These are phyloP conservation scores for Amyloporia xantha DNA, from an alignment of 768 basidiomycete genomes.

Conservation along the genomic window DNA sequence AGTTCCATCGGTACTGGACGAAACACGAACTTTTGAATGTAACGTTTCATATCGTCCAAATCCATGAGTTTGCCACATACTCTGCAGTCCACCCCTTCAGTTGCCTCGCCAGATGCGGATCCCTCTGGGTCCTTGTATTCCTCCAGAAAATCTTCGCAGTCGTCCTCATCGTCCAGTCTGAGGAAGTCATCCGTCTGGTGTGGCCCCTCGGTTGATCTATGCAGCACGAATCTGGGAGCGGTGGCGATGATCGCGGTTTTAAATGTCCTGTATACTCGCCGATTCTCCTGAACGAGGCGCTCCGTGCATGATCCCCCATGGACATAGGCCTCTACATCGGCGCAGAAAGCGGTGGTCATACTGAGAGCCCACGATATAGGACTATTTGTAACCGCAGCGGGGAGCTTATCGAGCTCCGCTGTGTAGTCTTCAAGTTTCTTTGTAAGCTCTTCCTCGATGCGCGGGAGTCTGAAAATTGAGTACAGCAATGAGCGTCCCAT, in stretches of 20 bases:
- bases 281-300: conserved; percentile 30
- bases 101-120: background rate
- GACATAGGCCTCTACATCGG: conserved; percentile 5
- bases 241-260: conserved; percentile 31
- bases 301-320: conserved; percentile 21
- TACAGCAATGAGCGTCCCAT: too few species aligned
- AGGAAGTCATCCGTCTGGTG: background rate
- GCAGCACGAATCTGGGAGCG: conserved; percentile 36
- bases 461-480: conserved; percentile 12
- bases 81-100: too few species aligned
- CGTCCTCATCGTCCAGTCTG: conserved; percentile 7
- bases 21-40: too few species aligned
- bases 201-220: conserved; percentile 12
- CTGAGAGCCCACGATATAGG: conserved; percentile 12
- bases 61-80: conserved; percentile 19
- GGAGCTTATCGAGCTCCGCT: conserved; percentile 9
- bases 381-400: conserved; percentile 9
- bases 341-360: conserved; percentile 11
- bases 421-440: conserved; percentile 7
- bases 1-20: too few species aligned
- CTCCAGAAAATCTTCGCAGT: background rate
- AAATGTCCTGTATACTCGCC: conserved; percentile 27
- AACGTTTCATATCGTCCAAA: conserved; percentile 27
- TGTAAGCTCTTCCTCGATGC: conserved; percentile 6
- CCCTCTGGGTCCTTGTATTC: background rate